Conservation (phyloP, 225 moss, liverwort and hornwort genomes). For the Takakia lepidozioides region DNA sequence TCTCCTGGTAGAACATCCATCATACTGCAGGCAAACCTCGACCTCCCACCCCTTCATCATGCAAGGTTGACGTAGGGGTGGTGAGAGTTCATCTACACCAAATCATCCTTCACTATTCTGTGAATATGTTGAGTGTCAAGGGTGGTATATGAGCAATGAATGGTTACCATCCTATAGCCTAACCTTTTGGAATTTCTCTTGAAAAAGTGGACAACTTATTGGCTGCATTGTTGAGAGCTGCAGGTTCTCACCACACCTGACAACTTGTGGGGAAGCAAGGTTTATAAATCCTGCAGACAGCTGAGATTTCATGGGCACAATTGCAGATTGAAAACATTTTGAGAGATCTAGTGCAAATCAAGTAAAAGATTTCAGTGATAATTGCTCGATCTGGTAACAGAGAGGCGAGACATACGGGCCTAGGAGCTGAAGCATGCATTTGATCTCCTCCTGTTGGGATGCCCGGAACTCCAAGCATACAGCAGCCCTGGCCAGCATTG, state of each 20-base stretch:
- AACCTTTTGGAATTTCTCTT: no score
- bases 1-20: conserved; percentile 58
- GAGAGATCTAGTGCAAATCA: conserved; percentile 1
- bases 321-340: neutral
- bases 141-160: no score
- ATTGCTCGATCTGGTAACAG: neutral
- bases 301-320: neutral
- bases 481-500: conserved; percentile 49
- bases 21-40: conserved; percentile 29
- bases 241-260: neutral
- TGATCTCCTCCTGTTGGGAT: conserved; percentile 66
- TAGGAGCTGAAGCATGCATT: conserved; percentile 55
- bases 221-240: no score
- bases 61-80: neutral
- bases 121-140: no score
- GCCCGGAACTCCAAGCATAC: conserved; percentile 49
- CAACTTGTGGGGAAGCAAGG: neutral
- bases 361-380: neutral
- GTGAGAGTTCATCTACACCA: neutral
- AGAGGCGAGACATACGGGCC: conserved; percentile 29
- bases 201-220: no score
- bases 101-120: no score
- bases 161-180: no score
- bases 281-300: neutral
- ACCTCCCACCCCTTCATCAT: no score